Evolutionary conservation across 169 alveolate genomes (phyloP), one percentile per base, ranked within the genome.

Genomic region (Eimeria mitis): DNA sequence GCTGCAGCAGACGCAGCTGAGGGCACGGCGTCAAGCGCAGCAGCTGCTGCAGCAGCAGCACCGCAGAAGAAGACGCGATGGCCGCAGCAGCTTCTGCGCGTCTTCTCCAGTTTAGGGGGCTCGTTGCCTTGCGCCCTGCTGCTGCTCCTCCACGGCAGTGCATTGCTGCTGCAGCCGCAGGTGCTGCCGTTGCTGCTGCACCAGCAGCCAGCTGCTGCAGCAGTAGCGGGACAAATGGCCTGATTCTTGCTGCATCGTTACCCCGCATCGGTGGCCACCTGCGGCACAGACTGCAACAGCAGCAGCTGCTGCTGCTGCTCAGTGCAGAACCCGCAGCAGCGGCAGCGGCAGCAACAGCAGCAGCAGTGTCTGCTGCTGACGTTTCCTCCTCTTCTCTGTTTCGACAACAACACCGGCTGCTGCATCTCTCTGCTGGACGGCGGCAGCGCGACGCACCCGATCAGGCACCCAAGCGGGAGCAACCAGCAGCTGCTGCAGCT

Each of bases 331-430:
- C 83, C 34, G 88, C 88, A 40, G 54, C 88, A 47, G 8, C 59
- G 11, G 59, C 37, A 40, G 19, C n/a, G 14, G 85, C 88, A 40
- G 88, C 88, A 76, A 59, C 88, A 76, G 88, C 83, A 71, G 54
- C 44, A 34, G 54, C n/a, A n/a, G 49, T 71, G 83, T 14, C 88
- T 16, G 63, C 13, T 34, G 54, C 70, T 31, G 40, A 11, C 52
- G 31, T 63, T 28, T 63, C 73, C 25, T 59, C 16, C n/a, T 14
- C 16, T 59, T 19, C 11, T 14, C n/a, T 6, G 73, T 19, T 83
- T 7, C 73, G 28, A 47, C 73, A 52, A 54, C 90, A 83, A 54
- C 70, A 25, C 7, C 73, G 59, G 31, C 16, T 31, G 40, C 73
- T 49, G 52, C 90, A 42, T 42, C 28, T n/a, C 14, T 54, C 75